Percentiles rank a stretch among this genome's conserved stretches.
These are phyloP conservation scores for Fusarium mundagurra DNA, from an alignment of 2,329 filamentous ascomycete species.

Conservation along the genomic window DNA sequence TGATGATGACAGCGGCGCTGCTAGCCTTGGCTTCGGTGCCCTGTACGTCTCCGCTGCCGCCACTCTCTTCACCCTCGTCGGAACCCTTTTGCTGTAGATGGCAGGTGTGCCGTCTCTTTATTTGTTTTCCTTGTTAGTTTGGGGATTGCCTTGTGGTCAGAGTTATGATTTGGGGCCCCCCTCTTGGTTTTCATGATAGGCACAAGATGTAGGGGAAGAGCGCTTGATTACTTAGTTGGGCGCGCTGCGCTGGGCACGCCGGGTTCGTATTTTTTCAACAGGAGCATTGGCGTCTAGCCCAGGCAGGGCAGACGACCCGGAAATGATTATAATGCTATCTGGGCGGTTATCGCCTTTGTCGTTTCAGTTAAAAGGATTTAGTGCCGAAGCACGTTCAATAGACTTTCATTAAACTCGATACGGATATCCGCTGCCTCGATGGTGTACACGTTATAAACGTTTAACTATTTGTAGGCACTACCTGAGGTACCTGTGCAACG, in stretches of 20 bases:
- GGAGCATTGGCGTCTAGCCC: conserved; percentile 42
- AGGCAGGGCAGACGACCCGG: conserved; percentile 37
- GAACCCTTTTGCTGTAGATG: conserved; percentile 53
- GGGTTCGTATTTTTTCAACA: conserved; percentile 39
- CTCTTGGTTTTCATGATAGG: conserved; percentile 36
- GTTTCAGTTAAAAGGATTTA: conserved; percentile 33
- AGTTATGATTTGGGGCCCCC: conserved; percentile 9
- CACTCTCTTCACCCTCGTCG: conserved; percentile 51
- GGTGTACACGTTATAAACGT: not conserved
- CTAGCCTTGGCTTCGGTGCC: conserved; percentile 46
- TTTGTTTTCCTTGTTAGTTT: conserved; percentile 23
- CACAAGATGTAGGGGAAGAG: conserved; percentile 25
- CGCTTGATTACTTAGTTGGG: conserved; percentile 31
- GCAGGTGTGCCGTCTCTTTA: not conserved
- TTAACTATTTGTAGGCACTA: not conserved
- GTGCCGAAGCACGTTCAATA: conserved; percentile 34
- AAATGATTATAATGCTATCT: conserved; percentile 45
- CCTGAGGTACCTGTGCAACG: not conserved
- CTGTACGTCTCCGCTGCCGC: conserved; percentile 50
- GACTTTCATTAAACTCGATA: conserved; percentile 33
- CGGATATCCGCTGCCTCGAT: not conserved
- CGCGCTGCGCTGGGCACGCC: conserved; percentile 38
- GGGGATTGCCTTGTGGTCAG: conserved; percentile 7
- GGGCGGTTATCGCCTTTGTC: conserved; percentile 39
- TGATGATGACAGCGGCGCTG: conserved; percentile 46